Conservation (phyloP, 306 rosid species). For the Quercus variabilis region DNA sequence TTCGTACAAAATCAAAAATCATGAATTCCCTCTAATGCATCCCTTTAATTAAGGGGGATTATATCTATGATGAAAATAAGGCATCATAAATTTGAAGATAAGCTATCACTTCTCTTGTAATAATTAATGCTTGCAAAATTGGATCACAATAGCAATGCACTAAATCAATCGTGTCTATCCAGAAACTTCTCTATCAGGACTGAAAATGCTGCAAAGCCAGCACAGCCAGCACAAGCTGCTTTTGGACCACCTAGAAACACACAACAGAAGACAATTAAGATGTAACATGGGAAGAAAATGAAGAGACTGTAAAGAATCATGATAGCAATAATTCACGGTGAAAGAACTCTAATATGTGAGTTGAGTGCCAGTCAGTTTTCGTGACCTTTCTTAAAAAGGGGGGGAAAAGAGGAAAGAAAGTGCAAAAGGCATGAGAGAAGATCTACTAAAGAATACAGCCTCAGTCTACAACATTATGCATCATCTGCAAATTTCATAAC, state of each 20-base stretch:
- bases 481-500: background rate
- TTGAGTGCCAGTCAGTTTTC: too few species aligned
- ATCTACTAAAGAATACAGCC: background rate
- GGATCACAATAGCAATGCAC: constrained; percentile 1
- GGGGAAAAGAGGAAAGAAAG: background rate
- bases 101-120: constrained; percentile 2
- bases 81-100: background rate
- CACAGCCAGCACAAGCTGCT: constrained; percentile 92
- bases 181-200: constrained; percentile 79
- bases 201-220: constrained; percentile 91
- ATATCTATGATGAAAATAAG: constrained; percentile 1
- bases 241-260: constrained; percentile 77
- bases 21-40: background rate
- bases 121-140: constrained; percentile 20
- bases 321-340: background rate
- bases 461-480: background rate
- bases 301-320: background rate
- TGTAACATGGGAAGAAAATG: background rate
- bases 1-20: background rate
- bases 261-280: constrained; percentile 19
- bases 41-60: background rate
- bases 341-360: too few species aligned
- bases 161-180: constrained; percentile 64
- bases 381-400: too few species aligned
- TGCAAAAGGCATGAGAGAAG: background rate